Base-by-base conservation (phyloP, 2,329 filamentous ascomycete species). In the Nannizzia gypsea region DNA sequence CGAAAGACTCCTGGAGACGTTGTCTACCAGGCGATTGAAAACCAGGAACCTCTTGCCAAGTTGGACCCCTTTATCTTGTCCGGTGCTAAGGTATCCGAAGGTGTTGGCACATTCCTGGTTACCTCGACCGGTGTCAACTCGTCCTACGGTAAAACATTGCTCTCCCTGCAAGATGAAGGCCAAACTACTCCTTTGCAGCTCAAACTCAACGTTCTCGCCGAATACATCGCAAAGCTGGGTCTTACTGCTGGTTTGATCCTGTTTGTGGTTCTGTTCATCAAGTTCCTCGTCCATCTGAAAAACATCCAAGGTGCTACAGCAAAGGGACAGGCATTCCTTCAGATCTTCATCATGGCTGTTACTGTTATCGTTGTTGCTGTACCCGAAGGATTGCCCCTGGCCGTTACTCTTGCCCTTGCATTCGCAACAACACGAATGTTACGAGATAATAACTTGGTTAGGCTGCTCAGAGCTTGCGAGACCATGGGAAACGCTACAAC, bases 361-460 rank as follows among this genome's bases (percentile, higher is more conserved):
- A 90, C 87, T 1, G 88, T 90, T 63, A 87, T 90, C 63, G 87
- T 90, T 50, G 87, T 90, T 59, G 87, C 87, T 34, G 86, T 90
- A 40, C 87, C 87, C 1, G 82, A 85, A 68, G 82, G 82, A 11
- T 67, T 85, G 42, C 82, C 82, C 1, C 72, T 85, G 15, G 82
- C 83, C 44, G 82, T 84, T 20, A 83, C 82, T 1, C 75, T 84
- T 42, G 82, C 82, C 3, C 76, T 85, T 28, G 82, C 82, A 1
- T 84, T 84, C 70, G 82, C 82, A 3, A 83, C 82, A 0, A 84
- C 80, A 42, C 75, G 82, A 42, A 84, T 85, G 82, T 74, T 84
- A 11, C 80, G 79, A 66, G 82, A 85, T 64, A 83, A 84, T 64
- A 84, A 84, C 62, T 68, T 85, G 52, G 82, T 85, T 52, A 80